phyloP scores from a whole-genome alignment of 2,329 filamentous ascomycete genomes.

The Aureobasidium namibiae region DNA sequence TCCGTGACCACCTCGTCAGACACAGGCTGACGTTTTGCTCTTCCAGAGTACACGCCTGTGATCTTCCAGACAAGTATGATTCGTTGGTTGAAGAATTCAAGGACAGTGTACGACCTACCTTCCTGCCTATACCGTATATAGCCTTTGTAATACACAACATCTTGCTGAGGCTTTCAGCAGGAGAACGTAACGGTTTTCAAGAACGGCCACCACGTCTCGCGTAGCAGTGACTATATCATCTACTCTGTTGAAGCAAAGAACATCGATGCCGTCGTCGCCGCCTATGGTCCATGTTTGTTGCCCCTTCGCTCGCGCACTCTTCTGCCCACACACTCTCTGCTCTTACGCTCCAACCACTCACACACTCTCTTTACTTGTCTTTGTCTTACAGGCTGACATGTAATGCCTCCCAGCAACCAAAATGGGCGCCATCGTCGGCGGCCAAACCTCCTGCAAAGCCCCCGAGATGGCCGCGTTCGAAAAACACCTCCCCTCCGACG shows the following conservation, averaged over 20 bases:
- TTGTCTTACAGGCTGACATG: background rate
- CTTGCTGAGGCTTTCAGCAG: slow-evolving; percentile 50
- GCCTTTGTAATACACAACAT: slow-evolving; percentile 15
- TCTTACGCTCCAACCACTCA: no score
- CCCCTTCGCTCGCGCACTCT: background rate
- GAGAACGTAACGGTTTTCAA: slow-evolving; percentile 73
- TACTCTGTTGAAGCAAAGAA: slow-evolving; percentile 95
- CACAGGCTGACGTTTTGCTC: slow-evolving; percentile 1
- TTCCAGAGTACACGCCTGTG: slow-evolving; percentile 88
- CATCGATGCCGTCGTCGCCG: slow-evolving; percentile 77
- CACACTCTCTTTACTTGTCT: no score
- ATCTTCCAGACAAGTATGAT: slow-evolving; percentile 82
- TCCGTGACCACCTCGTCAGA: slow-evolving; percentile 1
- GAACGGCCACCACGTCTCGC: slow-evolving; percentile 92
- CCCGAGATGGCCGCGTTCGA: slow-evolving; percentile 94
- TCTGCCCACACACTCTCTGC: no score
- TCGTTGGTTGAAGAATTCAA: slow-evolving; percentile 71
- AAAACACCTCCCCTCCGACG: slow-evolving; percentile 73
- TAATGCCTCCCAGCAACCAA: slow-evolving; percentile 66
- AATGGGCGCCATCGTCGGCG: slow-evolving; percentile 87
- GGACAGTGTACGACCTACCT: slow-evolving; percentile 63
- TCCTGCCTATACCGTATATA: slow-evolving; percentile 27
- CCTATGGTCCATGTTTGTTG: slow-evolving; percentile 83
- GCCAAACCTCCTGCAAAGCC: slow-evolving; percentile 96
- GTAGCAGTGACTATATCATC: slow-evolving; percentile 95